Base-by-base conservation (phyloP, 257 asterid genomes). In the Lycium barbarum region DNA sequence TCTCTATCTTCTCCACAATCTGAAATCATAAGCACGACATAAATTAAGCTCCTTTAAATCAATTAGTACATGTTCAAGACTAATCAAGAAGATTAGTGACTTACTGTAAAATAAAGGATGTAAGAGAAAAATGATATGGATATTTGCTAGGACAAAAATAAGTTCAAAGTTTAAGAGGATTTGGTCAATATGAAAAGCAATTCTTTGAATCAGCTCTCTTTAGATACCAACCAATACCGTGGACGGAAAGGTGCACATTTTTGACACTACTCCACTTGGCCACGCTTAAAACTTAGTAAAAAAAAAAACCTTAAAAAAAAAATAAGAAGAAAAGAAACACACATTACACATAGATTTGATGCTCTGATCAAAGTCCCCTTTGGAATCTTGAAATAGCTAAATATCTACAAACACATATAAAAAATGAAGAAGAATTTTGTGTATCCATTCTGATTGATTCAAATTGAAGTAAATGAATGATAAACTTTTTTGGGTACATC, bases 1-100 rank as follows among this genome's bases (percentile, higher is more conserved):
- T 92, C 54, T 89, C 94, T 91, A 84, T 90, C 89, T 88, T 90
- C 88, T 94, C 95, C 87, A 93, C 82, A 93, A 93, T 91, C 85
- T 58, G 83, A 36, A 86, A 11, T 6, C 2, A 43, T 49, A 71
- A 14, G 81, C 12, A 22, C 0, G 51, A 26, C 5, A 76, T 14
- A 76, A 22, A 51, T 13, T 51, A 26, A 76, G 45, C 22, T 76
- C 9, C 45, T 51, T 76, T 73, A 22, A 73, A 73, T 73, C 80
- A n/a, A 47, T 47, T 47, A 47, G 20, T 1, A 47, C 40, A 10
- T 11, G 80, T 20, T 47, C 20, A 73, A 20, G 18, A 47, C 38
- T 6, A 11, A 20, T 73, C 13, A 74, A 47, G 62, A 74, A 47
- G 20, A 73, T 1, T 45, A 2, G 17, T 36, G 35, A 65, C 14